These are phyloP conservation scores for Lepidium aucheri DNA, from an alignment of 345 rosid genomes.

Conservation along the genomic window DNA sequence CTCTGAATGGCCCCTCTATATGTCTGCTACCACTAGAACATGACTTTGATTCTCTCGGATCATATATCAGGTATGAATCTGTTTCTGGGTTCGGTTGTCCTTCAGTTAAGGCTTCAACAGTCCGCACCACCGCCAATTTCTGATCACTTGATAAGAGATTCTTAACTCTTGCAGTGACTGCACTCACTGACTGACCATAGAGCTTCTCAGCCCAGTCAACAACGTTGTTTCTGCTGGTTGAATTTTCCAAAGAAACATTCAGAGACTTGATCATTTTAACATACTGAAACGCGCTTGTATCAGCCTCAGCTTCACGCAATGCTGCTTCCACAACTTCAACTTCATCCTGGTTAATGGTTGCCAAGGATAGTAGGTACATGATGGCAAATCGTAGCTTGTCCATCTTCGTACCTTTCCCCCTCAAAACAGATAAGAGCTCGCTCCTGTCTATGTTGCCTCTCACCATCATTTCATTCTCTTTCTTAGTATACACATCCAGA, in stretches of 20 bases:
- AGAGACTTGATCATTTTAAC: conserved; percentile 77
- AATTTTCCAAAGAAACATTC: conserved; percentile 62
- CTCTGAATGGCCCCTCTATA: conserved; percentile 63
- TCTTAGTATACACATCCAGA: conserved; percentile 63
- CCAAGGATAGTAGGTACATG: conserved; percentile 59
- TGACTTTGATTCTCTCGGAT: conserved; percentile 71
- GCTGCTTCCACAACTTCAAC: conserved; percentile 67
- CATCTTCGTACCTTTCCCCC: conserved; percentile 63
- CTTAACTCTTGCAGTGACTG: conserved; percentile 81
- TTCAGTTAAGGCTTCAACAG: conserved; percentile 72
- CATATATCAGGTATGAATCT: conserved; percentile 61
- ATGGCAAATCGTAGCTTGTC: conserved; percentile 82
- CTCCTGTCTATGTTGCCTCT: conserved; percentile 59
- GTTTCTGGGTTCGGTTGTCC: conserved; percentile 71
- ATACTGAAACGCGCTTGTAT: conserved; percentile 64
- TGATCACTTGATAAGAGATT: conserved; percentile 62
- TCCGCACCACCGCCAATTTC: conserved; percentile 64
- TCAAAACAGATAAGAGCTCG: conserved; percentile 53
- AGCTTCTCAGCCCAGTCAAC: conserved; percentile 90
- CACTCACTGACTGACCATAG: conserved; percentile 74
- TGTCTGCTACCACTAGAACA: conserved; percentile 45
- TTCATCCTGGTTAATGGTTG: conserved; percentile 58
- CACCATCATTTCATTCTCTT: conserved; percentile 74
- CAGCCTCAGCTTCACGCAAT: conserved; percentile 64
- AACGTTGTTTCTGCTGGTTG: conserved; percentile 71